Evolutionary conservation across 108 stramenopile species (phyloP), one percentile per base, ranked within the genome.

Genomic region (Schizochytrium sp.): DNA sequence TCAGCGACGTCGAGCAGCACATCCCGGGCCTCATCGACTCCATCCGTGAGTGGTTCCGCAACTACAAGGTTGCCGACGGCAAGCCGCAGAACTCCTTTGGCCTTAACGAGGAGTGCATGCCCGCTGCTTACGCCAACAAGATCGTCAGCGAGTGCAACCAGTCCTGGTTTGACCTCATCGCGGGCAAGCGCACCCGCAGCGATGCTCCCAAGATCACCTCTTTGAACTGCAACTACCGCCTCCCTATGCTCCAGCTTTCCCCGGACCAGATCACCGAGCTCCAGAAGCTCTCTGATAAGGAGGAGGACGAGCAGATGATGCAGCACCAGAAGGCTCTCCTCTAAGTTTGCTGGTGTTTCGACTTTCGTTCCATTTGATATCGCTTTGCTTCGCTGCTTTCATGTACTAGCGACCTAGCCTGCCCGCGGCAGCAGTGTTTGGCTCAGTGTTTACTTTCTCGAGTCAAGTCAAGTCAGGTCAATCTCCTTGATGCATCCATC

Each of bases 21-120:
- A 91, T 97, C 71, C 98, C 98, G 58, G 97, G 97, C 44, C 94
- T 94, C 90, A 89, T 99, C 25, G 91, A 93, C 60, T 94, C 95
- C 88, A 95, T 99, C 60, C 95, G 97, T 58, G 98, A 98, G 92
- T 99, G 98, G 98, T 98, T 97, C 94, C 93, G 98, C 57, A 98
- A 97, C 58, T 99, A 99, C 96, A 99, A 99, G 92, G 97, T 98
- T 60, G 97, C 98, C 23, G 98, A 99, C 90, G 98, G 98, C 60
- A 99, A 99, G 93, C 98, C 98, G 58, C 95, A 95, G 18, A 99
- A 99, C 92, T 93, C 93, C 12, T 98, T 99, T 87, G 97, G 96
- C 10, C 91, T 97, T 69, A 97, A 95, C 89, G 99, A 98, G 92
- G 87, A 92, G 71, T 99, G 96, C 92, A 98, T 98, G 97, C 48